Percentiles rank a stretch among this genome's conserved stretches.
Evolutionary conservation across 2,329 filamentous ascomycete genomes (phyloP).

Genomic region (Xenoacremonium recifei): DNA sequence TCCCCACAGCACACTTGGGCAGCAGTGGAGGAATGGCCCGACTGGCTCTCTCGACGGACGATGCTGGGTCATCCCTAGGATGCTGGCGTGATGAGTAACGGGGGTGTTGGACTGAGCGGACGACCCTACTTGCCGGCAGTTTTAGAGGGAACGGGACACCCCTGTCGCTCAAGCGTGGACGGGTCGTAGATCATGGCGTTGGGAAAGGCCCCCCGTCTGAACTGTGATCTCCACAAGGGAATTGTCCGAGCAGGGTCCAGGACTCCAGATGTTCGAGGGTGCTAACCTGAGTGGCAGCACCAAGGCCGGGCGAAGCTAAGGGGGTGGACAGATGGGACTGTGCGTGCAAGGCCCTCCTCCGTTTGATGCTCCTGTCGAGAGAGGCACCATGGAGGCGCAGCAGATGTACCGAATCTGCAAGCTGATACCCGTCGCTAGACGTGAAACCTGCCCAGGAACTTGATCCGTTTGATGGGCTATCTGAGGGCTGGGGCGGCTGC

Average conservation of each 20-base stretch:
- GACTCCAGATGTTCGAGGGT: constrained; percentile 13
- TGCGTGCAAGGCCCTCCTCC: background rate
- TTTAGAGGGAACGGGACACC: constrained; percentile 22
- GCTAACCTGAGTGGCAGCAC: constrained; percentile 13
- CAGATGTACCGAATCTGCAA: constrained; percentile 20
- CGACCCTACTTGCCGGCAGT: constrained; percentile 22
- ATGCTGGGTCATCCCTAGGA: constrained; percentile 14
- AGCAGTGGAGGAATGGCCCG: constrained; percentile 11
- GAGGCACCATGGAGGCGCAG: constrained; percentile 23
- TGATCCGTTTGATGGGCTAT: constrained; percentile 12
- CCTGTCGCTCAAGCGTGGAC: constrained; percentile 24
- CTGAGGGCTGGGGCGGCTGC: background rate
- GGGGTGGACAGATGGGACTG: constrained; percentile 12
- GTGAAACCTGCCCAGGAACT: constrained; percentile 22
- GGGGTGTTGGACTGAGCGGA: constrained; percentile 14
- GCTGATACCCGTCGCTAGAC: constrained; percentile 19
- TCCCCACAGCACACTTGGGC: constrained; percentile 4
- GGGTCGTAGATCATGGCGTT: constrained; percentile 31
- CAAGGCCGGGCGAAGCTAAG: constrained; percentile 15
- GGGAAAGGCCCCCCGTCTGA: constrained; percentile 26
- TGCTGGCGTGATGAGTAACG: constrained; percentile 17
- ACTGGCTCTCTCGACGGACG: constrained; percentile 12
- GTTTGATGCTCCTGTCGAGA: background rate
- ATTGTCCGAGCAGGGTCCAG: constrained; percentile 26
- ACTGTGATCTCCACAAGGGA: constrained; percentile 32